phyloP scores from a whole-genome alignment of 441 rosid species.

The Mallotus repandus region DNA sequence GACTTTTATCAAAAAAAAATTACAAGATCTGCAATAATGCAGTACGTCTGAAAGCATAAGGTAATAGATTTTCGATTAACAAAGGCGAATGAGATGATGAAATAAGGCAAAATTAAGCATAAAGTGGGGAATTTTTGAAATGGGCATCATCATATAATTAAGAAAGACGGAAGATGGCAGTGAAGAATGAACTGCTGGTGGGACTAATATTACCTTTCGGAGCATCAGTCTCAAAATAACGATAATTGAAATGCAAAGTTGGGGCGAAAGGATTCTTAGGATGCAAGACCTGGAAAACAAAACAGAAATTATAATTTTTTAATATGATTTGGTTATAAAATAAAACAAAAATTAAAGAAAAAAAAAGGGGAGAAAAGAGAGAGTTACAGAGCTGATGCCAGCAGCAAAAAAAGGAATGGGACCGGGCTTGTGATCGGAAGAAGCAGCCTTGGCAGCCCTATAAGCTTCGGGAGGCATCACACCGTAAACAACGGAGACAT shows the following conservation, averaged over 20 bases:
- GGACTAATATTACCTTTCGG: constrained; percentile 54
- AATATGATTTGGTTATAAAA: too few relatives aligned
- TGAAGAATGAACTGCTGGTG: too few relatives aligned
- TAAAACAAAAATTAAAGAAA: not conserved
- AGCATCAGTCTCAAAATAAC: constrained; percentile 96
- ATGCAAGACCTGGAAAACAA: constrained; percentile 68
- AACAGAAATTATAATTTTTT: not conserved
- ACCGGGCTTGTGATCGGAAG: constrained; percentile 74
- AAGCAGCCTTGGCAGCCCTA: constrained; percentile 78
- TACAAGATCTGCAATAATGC: not conserved
- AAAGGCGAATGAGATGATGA: not conserved
- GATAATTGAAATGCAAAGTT: constrained; percentile 90
- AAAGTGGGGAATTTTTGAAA: not conserved
- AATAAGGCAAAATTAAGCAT: too few relatives aligned
- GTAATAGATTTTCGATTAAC: not conserved
- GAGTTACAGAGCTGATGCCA: constrained; percentile 83
- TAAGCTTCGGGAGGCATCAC: constrained; percentile 99
- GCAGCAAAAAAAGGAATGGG: constrained; percentile 94
- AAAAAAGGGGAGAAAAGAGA: too few relatives aligned
- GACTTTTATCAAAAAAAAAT: not conserved
- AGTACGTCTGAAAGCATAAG: too few relatives aligned
- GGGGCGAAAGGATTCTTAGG: constrained; percentile 98
- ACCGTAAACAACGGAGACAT: constrained; percentile 93
- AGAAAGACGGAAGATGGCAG: too few relatives aligned
- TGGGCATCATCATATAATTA: too few relatives aligned